Conservation (phyloP, 345 rosid species). For the Pistacia atlantica region DNA sequence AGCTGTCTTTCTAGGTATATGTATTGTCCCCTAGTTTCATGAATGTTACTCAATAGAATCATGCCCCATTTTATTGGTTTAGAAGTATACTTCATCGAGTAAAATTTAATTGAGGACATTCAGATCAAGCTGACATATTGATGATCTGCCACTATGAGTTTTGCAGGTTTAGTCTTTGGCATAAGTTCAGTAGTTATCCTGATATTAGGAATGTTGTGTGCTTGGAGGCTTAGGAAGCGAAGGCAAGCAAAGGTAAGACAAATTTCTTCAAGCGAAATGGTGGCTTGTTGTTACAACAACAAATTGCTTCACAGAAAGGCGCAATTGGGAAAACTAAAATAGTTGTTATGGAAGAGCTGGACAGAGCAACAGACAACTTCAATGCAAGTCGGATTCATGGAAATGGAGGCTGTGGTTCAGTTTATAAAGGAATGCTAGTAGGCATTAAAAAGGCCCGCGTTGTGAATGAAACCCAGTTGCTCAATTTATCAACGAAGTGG, state of each 20-base stretch:
- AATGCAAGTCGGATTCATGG: conserved; percentile 18
- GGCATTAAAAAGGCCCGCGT: conserved; percentile 24
- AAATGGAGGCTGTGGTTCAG: conserved; percentile 27
- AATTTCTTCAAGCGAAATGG: conserved; percentile 24
- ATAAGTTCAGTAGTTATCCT: background rate
- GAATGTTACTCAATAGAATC: no score
- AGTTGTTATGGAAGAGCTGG: conserved; percentile 13
- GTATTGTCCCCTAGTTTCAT: no score
- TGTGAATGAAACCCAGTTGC: conserved; percentile 25
- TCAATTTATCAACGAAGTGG: conserved; percentile 27
- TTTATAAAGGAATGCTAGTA: conserved; percentile 28
- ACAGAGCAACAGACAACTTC: conserved; percentile 26
- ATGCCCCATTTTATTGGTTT: no score
- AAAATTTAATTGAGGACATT: no score
- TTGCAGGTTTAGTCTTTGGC: conserved; percentile 14
- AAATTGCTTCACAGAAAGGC: conserved; percentile 20
- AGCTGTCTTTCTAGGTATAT: background rate
- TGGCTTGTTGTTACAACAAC: conserved; percentile 26
- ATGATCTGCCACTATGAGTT: background rate
- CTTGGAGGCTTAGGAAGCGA: conserved; percentile 8
- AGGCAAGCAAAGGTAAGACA: conserved; percentile 11
- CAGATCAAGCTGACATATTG: no score
- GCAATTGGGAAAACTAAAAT: conserved; percentile 15
- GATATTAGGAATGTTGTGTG: conserved; percentile 5
- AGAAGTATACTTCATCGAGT: no score